phyloP scores from a whole-genome alignment of 2,329 filamentous ascomycete genomes.

The Westerdykella sp. region DNA sequence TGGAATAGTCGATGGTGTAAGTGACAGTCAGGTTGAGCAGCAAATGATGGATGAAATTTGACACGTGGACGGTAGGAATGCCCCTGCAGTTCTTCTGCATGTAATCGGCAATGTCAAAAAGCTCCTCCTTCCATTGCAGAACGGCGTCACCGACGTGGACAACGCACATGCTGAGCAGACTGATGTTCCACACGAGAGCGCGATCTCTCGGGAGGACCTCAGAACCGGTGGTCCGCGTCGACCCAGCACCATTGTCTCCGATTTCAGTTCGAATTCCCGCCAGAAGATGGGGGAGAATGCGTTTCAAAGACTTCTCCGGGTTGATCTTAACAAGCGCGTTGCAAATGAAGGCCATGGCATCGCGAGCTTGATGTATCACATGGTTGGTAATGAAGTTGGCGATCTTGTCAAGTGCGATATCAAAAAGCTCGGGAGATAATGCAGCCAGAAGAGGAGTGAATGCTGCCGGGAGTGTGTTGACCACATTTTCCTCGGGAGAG shows the following conservation, averaged over 20 bases:
- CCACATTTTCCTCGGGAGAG: constrained; percentile 92
- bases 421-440: constrained; percentile 87
- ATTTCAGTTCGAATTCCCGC: constrained; percentile 94
- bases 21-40: constrained; percentile 90
- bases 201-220: constrained; percentile 90
- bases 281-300: constrained; percentile 84
- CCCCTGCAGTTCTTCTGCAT: constrained; percentile 97
- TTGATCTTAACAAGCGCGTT: constrained; percentile 95
- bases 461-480: constrained; percentile 88
- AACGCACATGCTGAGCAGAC: constrained; percentile 95
- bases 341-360: constrained; percentile 98
- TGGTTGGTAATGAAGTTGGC: constrained; percentile 86
- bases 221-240: constrained; percentile 84
- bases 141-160: constrained; percentile 92
- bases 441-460: constrained; percentile 86
- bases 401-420: constrained; percentile 85
- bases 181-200: constrained; percentile 92
- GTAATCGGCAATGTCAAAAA: constrained; percentile 85
- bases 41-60: constrained; percentile 95
- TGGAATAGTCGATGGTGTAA: constrained; percentile 81
- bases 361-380: constrained; percentile 91
- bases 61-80: constrained; percentile 89
- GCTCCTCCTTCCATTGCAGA: constrained; percentile 77
- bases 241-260: constrained; percentile 91
- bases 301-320: constrained; percentile 84